Base-by-base conservation (phyloP, 345 rosid species). In the Geranium rotundifolium region DNA sequence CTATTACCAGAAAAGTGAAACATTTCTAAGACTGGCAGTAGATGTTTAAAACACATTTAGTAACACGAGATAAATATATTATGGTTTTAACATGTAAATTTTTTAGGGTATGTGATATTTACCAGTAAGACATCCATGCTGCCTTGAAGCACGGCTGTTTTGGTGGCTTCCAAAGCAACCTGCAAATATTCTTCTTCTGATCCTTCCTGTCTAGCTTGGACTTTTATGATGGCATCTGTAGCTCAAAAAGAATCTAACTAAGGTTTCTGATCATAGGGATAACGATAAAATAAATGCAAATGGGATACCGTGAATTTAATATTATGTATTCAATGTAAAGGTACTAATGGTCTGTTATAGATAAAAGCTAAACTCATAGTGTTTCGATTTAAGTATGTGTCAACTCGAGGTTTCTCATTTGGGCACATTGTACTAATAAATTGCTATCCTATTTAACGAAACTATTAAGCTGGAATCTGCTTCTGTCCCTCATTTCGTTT, bases 141-240 rank as follows among this genome's bases (percentile, higher is more conserved):
- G 84, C 99, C 99, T 73, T 90, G 87, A 71, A 95, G 87, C 67
- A 90, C 80, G 19, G 84, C 76, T 37, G 72, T 81, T 85, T 81
- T 86, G 78, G 96, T 82, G 58, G 81, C 80, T 72, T 86, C 95
- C 71, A 90, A 66, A 63, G 84, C 81, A 74, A 68, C 77, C 75
- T 81, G 86, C 75, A 95, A 73, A 18, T 79, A 59, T 60, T 80
- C 68, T 65, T 80, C 88, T 62, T 83, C 83, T 41, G 17, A 75
- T 70, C 75, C 81, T 74, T 88, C 95, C 72, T 85, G 86, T 78
- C 74, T 76, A 63, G 71, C 77, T 71, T 79, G 62, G 41, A 71
- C 75, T 67, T 73, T 85, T 61, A 73, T 67, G 62, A 95, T 76
- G 71, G 85, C 78, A 71, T 79, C 99, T 90, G 87, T 64, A 67